Evolutionary conservation across 352 stramenopile genomes (phyloP).

Genomic region (Globisporangium ultimum): DNA sequence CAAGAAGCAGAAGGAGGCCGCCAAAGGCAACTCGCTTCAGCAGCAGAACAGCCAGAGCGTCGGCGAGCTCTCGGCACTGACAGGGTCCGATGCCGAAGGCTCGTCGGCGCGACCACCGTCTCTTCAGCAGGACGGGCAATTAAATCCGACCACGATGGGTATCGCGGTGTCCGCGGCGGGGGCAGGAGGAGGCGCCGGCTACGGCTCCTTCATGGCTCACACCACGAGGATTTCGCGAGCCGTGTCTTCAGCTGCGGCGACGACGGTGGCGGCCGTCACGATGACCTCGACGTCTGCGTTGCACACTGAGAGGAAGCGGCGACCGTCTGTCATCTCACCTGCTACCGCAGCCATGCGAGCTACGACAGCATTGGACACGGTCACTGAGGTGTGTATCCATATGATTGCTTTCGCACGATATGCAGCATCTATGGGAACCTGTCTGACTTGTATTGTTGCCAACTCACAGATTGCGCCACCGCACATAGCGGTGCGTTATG

Average conservation of each 20-base stretch:
- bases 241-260: conserved; percentile 7
- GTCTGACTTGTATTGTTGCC: not conserved
- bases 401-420: not conserved
- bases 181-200: conserved; percentile 6
- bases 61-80: not conserved
- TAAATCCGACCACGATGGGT: conserved; percentile 1
- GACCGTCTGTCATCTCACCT: not conserved
- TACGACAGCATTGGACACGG: conserved; percentile 11
- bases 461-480: conserved; percentile 47
- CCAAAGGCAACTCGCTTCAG: not conserved
- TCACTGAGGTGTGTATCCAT: conserved; percentile 9
- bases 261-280: not conserved
- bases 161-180: conserved; percentile 6
- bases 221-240: conserved; percentile 9
- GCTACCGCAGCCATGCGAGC: not conserved
- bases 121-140: not conserved
- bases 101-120: not conserved
- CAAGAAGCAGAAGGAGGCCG: conserved; percentile 12
- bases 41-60: not conserved
- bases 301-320: conserved; percentile 2
- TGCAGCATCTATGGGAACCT: not conserved
- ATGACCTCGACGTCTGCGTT: not conserved
- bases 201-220: conserved; percentile 12
- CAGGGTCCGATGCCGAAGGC: not conserved
- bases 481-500: conserved; percentile 66